Base-by-base conservation (phyloP, 139 green algal genomes). In the Volvox africanus region DNA sequence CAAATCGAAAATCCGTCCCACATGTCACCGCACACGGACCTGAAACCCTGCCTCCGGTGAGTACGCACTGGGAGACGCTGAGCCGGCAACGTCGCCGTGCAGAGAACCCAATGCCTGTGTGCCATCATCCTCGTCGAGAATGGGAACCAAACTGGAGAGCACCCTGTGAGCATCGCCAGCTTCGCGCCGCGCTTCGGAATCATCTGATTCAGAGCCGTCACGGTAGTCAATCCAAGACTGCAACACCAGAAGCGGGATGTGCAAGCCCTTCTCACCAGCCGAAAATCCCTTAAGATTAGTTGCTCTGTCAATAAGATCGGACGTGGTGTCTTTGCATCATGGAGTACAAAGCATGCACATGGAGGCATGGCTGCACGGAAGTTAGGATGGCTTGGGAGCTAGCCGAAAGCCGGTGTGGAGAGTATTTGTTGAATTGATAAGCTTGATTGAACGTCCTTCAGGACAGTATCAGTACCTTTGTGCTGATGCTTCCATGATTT, bases 181-280 rank as follows among this genome's bases (percentile, higher is more conserved):
- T 0, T n/a, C 19, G 55, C 20, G 37, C 20, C 1, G 61, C 18
- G 65, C 13, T 9, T 65, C 65, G 24, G 55, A 24, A 13, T 79
- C 65, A 36, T 88, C 82, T 2, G 82, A 88, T 20, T 89, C 84
- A 14, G 84, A 89, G 18, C 36, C 36, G 26, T 68, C 37, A 24
- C 68, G 67, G 68, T 89, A 89, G 68, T 89, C 84, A 21, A 89
- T 44, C 68, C 68, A 89, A 24, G 68, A 55, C 84, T 80, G 36
- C 75, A 81, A 24, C 65, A 73, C 24, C 65, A 28, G 65, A 6
- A 28, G 65, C 65, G 65, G 24, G 65, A 73, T 55, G 44, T 55
- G 44, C 44, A 55, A 55, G 44, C 5, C 44, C 9, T 55, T 55
- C 44, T 55, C 9, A 14, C 5, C 44, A 55, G 44, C 9, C 44